These are phyloP conservation scores for Lasiosphaeria ovina DNA, from an alignment of 495 filamentous ascomycete species.

Conservation along the genomic window DNA sequence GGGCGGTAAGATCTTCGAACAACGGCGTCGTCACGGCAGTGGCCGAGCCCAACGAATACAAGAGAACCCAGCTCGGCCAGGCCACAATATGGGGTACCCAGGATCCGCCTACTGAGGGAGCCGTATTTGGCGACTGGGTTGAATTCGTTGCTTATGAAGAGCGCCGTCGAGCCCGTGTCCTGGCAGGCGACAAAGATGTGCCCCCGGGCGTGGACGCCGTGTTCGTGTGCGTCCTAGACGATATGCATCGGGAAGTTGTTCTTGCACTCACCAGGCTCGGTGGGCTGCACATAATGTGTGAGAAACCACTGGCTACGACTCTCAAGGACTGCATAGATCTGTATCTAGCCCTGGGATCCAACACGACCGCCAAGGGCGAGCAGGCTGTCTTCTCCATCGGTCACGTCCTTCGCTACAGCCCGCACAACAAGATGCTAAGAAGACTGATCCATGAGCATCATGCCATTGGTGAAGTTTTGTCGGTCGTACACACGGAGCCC, in stretches of 20 bases:
- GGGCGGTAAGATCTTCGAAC: slow-evolving; percentile 58
- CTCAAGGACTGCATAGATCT: slow-evolving; percentile 73
- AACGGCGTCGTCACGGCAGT: slow-evolving; percentile 69
- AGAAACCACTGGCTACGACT: slow-evolving; percentile 86
- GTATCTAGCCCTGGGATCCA: slow-evolving; percentile 50
- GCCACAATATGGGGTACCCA: slow-evolving; percentile 64
- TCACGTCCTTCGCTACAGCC: slow-evolving; percentile 78
- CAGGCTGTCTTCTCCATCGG: slow-evolving; percentile 77
- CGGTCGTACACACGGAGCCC: slow-evolving; percentile 87
- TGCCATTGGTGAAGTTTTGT: slow-evolving; percentile 81
- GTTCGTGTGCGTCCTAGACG: slow-evolving; percentile 86
- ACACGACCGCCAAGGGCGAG: slow-evolving; percentile 24
- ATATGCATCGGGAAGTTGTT: slow-evolving; percentile 80
- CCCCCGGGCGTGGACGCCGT: slow-evolving; percentile 68
- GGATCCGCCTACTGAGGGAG: slow-evolving; percentile 39
- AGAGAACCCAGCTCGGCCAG: slow-evolving; percentile 64
- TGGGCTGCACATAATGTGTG: slow-evolving; percentile 80
- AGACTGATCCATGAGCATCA: slow-evolving; percentile 70
- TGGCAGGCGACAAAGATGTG: slow-evolving; percentile 39
- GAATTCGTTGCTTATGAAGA: slow-evolving; percentile 67
- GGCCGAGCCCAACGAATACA: slow-evolving; percentile 77
- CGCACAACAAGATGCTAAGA: slow-evolving; percentile 83
- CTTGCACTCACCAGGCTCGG: slow-evolving; percentile 63
- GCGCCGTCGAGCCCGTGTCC: slow-evolving; percentile 47
- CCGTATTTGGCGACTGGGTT: slow-evolving; percentile 72